A percentile compares a stretch with the other conserved stretches of the same genome.
Evolutionary conservation across 768 basidiomycete species (phyloP).

Genomic region (Podaxis sp.): DNA sequence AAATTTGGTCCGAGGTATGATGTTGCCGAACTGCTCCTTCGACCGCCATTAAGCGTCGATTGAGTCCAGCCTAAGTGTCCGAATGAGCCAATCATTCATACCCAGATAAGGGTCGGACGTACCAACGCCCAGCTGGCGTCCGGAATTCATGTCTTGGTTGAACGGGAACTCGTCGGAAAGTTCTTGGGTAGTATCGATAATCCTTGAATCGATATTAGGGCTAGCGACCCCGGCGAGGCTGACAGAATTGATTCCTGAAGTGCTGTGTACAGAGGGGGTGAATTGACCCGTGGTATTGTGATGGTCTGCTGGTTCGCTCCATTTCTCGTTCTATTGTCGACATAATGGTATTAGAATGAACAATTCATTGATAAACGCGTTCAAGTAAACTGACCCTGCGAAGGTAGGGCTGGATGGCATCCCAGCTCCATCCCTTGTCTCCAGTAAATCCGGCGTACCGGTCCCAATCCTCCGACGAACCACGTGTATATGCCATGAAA

Average conservation of each 20-base stretch:
- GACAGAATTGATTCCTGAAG: slow-evolving; percentile 23
- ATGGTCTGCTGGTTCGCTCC: slow-evolving; percentile 26
- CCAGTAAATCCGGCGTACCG: slow-evolving; percentile 28
- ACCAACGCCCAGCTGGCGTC: not conserved
- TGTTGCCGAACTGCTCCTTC: slow-evolving; percentile 27
- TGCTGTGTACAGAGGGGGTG: slow-evolving; percentile 29
- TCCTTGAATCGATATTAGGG: slow-evolving; percentile 20
- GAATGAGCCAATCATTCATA: not conserved
- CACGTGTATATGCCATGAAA: slow-evolving; percentile 24
- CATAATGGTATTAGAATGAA: not conserved
- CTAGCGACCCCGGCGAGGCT: slow-evolving; percentile 25
- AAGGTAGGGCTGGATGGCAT: slow-evolving; percentile 24
- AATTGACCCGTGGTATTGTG: slow-evolving; percentile 33
- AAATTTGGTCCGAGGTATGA: slow-evolving; percentile 30
- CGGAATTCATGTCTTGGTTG: slow-evolving; percentile 24
- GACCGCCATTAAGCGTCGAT: slow-evolving; percentile 7
- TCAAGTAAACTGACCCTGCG: not conserved
- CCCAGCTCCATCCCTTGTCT: slow-evolving; percentile 35
- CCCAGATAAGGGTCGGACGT: not conserved
- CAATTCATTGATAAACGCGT: not conserved
- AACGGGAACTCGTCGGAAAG: slow-evolving; percentile 6
- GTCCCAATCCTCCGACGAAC: slow-evolving; percentile 29
- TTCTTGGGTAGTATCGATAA: slow-evolving; percentile 16
- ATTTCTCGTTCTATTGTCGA: slow-evolving; percentile 30
- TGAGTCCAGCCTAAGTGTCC: slow-evolving; percentile 10